phyloP scores from a whole-genome alignment of 1,284 basidiomycete species.

The Pulchroboletus neoregius region DNA sequence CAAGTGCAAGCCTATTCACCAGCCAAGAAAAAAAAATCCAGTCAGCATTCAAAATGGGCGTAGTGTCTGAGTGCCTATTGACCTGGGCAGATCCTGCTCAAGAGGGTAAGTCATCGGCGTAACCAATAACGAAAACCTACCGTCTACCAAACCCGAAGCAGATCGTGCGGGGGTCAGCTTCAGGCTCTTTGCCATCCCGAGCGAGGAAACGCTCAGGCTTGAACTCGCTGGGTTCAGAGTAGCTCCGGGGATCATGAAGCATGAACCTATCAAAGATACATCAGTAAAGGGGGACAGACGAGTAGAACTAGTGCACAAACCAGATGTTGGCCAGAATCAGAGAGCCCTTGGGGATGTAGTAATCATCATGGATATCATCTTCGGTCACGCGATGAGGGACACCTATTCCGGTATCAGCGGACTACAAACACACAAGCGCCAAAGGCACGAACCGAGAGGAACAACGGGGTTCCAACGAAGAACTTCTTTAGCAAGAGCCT shows the following conservation, averaged over 20 bases:
- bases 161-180: slow-evolving; percentile 50
- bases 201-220: slow-evolving; percentile 39
- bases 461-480: slow-evolving; percentile 57
- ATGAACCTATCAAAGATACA: slow-evolving; percentile 47
- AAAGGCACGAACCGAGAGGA: slow-evolving; percentile 42
- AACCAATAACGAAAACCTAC: slow-evolving; percentile 32
- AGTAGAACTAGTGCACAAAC: slow-evolving; percentile 19
- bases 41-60: slow-evolving; percentile 3
- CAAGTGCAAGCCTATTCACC: slow-evolving; percentile 44
- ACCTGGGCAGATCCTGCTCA: slow-evolving; percentile 54
- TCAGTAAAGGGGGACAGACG: not conserved
- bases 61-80: not conserved
- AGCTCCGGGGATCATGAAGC: slow-evolving; percentile 37
- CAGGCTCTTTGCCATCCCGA: slow-evolving; percentile 35
- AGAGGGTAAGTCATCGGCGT: slow-evolving; percentile 12
- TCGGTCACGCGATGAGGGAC: slow-evolving; percentile 50
- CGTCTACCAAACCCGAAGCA: slow-evolving; percentile 62
- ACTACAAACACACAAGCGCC: slow-evolving; percentile 2
- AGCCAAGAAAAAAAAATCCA: not conserved
- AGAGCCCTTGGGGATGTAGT: slow-evolving; percentile 39
- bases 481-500: slow-evolving; percentile 59
- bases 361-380: slow-evolving; percentile 45
- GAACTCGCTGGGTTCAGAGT: slow-evolving; percentile 35
- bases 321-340: slow-evolving; percentile 38
- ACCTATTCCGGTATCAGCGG: slow-evolving; percentile 32